Conservation (phyloP, 2,329 filamentous ascomycete genomes). For the Diplocarpon mali region DNA sequence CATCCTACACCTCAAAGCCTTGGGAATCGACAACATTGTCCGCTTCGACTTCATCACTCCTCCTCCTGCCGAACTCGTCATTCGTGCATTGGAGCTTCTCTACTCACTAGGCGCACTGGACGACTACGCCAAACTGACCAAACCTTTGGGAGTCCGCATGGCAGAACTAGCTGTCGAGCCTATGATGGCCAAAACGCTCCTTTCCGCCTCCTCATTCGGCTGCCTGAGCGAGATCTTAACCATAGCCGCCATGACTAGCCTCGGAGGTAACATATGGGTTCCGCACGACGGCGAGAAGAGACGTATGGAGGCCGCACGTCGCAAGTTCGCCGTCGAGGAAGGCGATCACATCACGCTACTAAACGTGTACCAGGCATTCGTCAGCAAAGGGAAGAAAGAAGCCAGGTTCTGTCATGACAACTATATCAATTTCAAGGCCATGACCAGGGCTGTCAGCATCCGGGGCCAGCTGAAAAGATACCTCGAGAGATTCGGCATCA, state of each 20-base stretch:
- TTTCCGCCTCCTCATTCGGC: constrained; percentile 62
- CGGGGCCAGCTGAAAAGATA: constrained; percentile 78
- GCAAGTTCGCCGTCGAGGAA: constrained; percentile 83
- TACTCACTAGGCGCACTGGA: constrained; percentile 81
- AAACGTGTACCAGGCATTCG: constrained; percentile 86
- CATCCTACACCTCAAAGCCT: constrained; percentile 82
- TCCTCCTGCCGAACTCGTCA: constrained; percentile 74
- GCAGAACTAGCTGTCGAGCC: constrained; percentile 87
- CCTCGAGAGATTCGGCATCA: constrained; percentile 72
- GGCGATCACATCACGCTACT: constrained; percentile 88
- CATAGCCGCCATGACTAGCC: constrained; percentile 87
- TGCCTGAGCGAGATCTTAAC: constrained; percentile 80
- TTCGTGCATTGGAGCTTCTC: constrained; percentile 77
- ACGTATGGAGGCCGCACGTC: constrained; percentile 58
- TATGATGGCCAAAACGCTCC: constrained; percentile 85
- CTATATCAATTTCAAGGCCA: constrained; percentile 73
- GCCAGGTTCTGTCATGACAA: constrained; percentile 80
- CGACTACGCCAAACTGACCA: constrained; percentile 80
- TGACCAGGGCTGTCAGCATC: constrained; percentile 75
- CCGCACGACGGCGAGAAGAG: constrained; percentile 69
- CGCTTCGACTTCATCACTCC: constrained; percentile 82
- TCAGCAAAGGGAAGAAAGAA: constrained; percentile 73
- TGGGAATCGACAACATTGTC: constrained; percentile 89
- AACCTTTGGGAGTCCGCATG: constrained; percentile 80
- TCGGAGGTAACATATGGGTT: constrained; percentile 77